Percentiles rank a stretch among this genome's conserved stretches.
These are phyloP conservation scores for Zalaria sp. DNA, from an alignment of 2,329 filamentous ascomycete species.

Conservation along the genomic window DNA sequence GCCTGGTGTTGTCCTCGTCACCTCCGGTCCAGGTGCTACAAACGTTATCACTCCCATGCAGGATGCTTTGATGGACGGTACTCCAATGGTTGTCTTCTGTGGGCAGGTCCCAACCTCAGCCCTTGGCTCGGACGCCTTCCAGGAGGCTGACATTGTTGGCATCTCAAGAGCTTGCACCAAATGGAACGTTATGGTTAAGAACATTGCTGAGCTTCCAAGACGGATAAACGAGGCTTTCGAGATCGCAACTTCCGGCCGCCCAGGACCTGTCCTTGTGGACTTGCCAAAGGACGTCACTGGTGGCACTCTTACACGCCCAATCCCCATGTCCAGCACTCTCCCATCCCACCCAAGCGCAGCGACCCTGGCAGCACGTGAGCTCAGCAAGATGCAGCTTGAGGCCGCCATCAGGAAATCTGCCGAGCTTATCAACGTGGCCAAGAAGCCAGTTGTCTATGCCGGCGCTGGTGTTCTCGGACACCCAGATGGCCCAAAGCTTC, in stretches of 20 bases:
- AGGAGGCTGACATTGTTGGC: slow-evolving; percentile 87
- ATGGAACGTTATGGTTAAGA: slow-evolving; percentile 99
- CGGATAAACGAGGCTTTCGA: slow-evolving; percentile 97
- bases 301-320: slow-evolving; percentile 66
- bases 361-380: slow-evolving; percentile 62
- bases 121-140: slow-evolving; percentile 92
- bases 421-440: slow-evolving; percentile 68
- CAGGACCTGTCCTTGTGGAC: slow-evolving; percentile 89
- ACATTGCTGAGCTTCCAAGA: slow-evolving; percentile 78
- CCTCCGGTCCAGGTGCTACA: slow-evolving; percentile 89
- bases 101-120: slow-evolving; percentile 83
- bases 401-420: slow-evolving; percentile 64
- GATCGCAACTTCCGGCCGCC: slow-evolving; percentile 87
- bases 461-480: slow-evolving; percentile 77
- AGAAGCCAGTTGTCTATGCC: slow-evolving; percentile 92
- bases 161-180: slow-evolving; percentile 94
- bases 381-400: slow-evolving; percentile 58
- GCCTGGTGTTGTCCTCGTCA: slow-evolving; percentile 91
- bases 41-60: slow-evolving; percentile 96
- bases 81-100: slow-evolving; percentile 87
- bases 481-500: slow-evolving; percentile 61
- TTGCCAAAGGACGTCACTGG: slow-evolving; percentile 94
- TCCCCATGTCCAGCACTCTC: slow-evolving; percentile 60
- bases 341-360: slow-evolving; percentile 77
- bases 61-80: slow-evolving; percentile 89